A percentile compares a stretch with the other conserved stretches of the same genome.
Evolutionary conservation across 805 yeast genomes (phyloP).

Genomic region (Blastobotrys parvus): DNA sequence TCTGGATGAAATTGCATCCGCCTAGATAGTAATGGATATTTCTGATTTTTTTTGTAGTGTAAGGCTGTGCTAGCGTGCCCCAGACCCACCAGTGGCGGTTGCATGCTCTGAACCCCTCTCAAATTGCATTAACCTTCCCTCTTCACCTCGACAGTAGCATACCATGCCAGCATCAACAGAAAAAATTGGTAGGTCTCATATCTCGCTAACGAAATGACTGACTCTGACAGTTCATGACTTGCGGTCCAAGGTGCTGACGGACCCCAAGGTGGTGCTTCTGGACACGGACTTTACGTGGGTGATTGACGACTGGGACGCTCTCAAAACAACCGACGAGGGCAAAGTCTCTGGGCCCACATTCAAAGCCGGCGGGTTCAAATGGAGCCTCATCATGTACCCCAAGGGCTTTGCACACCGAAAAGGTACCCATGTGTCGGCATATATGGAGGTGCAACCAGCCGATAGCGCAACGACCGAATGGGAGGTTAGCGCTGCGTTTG

Average conservation of each 20-base stretch:
- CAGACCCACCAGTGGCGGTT: background rate
- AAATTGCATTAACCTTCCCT: too few relatives aligned
- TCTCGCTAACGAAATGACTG: background rate
- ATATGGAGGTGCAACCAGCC: background rate
- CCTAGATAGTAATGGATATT: background rate
- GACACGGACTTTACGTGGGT: conserved; percentile 2
- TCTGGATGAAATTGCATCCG: conserved; percentile 27
- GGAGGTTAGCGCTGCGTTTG: background rate
- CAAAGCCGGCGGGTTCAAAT: background rate
- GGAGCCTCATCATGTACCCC: background rate
- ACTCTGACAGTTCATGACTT: background rate
- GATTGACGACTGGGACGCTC: background rate
- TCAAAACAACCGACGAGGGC: background rate
- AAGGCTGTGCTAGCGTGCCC: background rate
- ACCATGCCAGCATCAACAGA: background rate
- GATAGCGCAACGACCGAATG: background rate
- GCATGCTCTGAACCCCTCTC: background rate
- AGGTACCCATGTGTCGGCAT: background rate
- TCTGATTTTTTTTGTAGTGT: background rate
- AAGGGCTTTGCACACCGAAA: background rate
- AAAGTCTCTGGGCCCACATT: background rate
- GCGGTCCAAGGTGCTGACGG: conserved; percentile 1
- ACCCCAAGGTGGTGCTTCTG: background rate
- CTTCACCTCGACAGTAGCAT: too few relatives aligned
- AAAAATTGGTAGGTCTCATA: background rate